Conservation (phyloP, 148 eudicot species). For the Spergularia marina region DNA sequence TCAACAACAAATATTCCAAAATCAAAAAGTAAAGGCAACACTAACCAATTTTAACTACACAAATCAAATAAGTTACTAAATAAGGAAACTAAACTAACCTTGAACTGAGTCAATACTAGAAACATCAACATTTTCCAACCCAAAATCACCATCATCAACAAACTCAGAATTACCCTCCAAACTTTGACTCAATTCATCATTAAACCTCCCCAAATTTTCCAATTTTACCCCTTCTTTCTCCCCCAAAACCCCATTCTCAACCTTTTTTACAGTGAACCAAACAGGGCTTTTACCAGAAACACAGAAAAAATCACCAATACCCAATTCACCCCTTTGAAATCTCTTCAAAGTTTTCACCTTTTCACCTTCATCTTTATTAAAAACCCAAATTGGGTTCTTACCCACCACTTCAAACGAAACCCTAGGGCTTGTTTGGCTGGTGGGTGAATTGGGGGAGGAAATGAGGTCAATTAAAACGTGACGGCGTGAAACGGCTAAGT, state of each 20-base stretch:
- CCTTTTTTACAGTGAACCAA: conserved; percentile 53
- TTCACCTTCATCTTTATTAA: not conserved
- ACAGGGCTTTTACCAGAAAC: conserved; percentile 54
- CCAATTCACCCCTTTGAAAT: conserved; percentile 57
- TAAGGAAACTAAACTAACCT: conserved; percentile 44
- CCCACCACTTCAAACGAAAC: conserved; percentile 60
- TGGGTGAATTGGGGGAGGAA: conserved; percentile 15
- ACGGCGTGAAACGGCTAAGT: conserved; percentile 68
- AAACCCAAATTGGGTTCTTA: conserved; percentile 75
- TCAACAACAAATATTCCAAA: not conserved
- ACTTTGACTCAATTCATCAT: conserved; percentile 41
- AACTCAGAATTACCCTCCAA: conserved; percentile 35
- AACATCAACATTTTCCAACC: conserved; percentile 47
- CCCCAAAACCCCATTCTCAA: conserved; percentile 18
- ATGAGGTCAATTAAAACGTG: conserved; percentile 45
- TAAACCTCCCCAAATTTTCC: conserved; percentile 22
- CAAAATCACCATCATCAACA: conserved; percentile 36
- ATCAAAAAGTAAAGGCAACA: not conserved
- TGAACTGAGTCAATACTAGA: conserved; percentile 65
- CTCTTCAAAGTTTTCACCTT: conserved; percentile 55
- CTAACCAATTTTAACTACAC: not conserved
- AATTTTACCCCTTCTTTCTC: conserved; percentile 20
- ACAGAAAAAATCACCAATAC: conserved; percentile 62
- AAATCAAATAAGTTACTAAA: not conserved
- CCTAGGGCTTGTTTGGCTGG: conserved; percentile 26